phyloP scores from a whole-genome alignment of 257 asterid species.

The Scutellaria baicalensis region DNA sequence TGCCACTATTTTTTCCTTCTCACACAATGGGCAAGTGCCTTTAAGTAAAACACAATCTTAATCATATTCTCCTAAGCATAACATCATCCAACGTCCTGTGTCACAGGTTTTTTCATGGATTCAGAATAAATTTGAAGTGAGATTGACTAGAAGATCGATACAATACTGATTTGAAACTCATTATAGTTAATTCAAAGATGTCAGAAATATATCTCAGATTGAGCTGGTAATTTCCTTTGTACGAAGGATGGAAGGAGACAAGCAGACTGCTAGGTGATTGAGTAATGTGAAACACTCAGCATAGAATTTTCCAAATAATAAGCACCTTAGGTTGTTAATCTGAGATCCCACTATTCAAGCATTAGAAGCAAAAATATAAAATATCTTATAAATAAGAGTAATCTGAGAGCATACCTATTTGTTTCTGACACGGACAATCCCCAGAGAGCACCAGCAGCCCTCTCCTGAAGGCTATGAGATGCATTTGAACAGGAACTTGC shows the following conservation, averaged over 20 bases:
- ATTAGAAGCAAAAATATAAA: neutral
- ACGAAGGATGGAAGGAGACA: neutral
- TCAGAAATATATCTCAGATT: neutral
- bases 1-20: neutral
- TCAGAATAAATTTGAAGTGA: neutral
- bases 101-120: neutral
- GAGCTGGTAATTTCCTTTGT: neutral
- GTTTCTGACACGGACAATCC: slow-evolving; percentile 76
- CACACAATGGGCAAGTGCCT: neutral
- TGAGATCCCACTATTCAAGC: neutral
- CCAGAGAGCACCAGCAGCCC: slow-evolving; percentile 82
- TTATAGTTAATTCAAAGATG: neutral
- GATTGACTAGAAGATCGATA: neutral
- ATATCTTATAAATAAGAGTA: neutral
- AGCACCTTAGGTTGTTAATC: neutral
- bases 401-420: slow-evolving; percentile 49
- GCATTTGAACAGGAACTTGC: slow-evolving; percentile 46
- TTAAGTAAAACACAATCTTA: too few species aligned
- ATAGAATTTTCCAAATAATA: neutral
- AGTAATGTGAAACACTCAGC: neutral
- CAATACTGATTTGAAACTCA: neutral
- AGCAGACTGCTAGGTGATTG: neutral
- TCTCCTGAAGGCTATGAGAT: slow-evolving; percentile 62
- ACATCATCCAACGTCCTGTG: neutral
- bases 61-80: too few species aligned